Evolutionary conservation across 2,329 filamentous ascomycete species (phyloP), one percentile per base, ranked within the genome.

Genomic region (Bertia moriformis): DNA sequence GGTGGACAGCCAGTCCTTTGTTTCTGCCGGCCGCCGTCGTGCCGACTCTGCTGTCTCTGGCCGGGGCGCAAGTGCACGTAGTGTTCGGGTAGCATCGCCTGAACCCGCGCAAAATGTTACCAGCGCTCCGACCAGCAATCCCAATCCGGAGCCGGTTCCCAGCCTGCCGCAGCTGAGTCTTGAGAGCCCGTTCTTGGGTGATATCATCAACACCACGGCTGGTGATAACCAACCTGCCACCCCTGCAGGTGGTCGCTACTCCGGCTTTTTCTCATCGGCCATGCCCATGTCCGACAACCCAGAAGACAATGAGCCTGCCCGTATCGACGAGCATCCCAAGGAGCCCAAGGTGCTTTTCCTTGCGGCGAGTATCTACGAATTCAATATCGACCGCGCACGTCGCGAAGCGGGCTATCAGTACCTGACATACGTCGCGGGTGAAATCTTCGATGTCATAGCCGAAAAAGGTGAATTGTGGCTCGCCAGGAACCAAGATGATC

Each of bases 391-490:
- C 44, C 67, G 71, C 38, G 66, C 73, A 27, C 63, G 74, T 14
- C 66, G 68, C 19, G 74, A 79, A 52, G 73, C 67, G 39, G 75
- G 75, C 1, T 78, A 76, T 49, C 74, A 73, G 1, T 80, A 80
- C 48, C 60, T 80, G 41, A 76, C 72, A 24, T 80, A 80, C 46
- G 71, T 73, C 14, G 68, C 71, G 3, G 75, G 75, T 27, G 75
- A 79, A 46, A 62, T 67, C 38, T 68, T 68, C 43, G 65, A 67
- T 49, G 60, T 80, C 38, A 69, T 80, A 41, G 75, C 66, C 15
- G 73, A 78, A 53, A 78, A 78, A 49, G 75, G 75, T 32, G 75
- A 80, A 54, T 58, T 79, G 19, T 80, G 75, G 75, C 64, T 80
- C 42, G 75, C 75, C 22, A 66, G 67, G 44, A 80, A 80, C 44